These are phyloP conservation scores for Grosmannia penicillata DNA, from an alignment of 2,329 filamentous ascomycete genomes.

Conservation along the genomic window DNA sequence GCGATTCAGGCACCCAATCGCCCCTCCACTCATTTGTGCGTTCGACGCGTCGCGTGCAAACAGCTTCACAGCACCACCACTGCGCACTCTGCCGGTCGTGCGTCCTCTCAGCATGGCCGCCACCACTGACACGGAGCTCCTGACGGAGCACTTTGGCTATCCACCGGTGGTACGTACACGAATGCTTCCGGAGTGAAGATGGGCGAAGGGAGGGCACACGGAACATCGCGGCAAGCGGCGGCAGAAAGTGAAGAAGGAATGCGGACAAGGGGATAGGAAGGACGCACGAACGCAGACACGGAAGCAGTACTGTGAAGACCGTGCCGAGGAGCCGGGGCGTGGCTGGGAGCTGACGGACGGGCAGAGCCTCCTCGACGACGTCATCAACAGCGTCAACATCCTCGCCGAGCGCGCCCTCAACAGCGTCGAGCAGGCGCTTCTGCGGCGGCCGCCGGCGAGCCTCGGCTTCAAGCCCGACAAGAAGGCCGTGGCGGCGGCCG, in stretches of 20 bases:
- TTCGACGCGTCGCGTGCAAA: constrained; percentile 3
- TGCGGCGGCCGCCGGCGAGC: constrained; percentile 54
- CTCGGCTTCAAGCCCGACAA: constrained; percentile 60
- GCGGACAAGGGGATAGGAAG: not conserved
- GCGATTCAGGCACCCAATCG: constrained; percentile 1
- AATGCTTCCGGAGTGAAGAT: not conserved
- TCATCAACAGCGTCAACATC: constrained; percentile 93
- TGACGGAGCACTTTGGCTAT: constrained; percentile 93
- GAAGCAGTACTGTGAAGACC: too few relatives aligned
- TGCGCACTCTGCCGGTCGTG: not conserved
- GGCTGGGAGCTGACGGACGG: too few relatives aligned
- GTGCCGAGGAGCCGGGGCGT: too few relatives aligned
- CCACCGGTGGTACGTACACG: constrained; percentile 64
- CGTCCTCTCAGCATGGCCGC: constrained; percentile 12
- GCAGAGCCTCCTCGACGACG: constrained; percentile 88
- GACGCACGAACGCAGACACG: too few relatives aligned
- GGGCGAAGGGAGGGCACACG: not conserved
- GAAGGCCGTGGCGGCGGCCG: constrained; percentile 18
- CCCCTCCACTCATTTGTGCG: not conserved
- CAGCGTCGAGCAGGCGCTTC: constrained; percentile 70
- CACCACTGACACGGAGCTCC: constrained; percentile 45
- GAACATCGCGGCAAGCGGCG: too few relatives aligned
- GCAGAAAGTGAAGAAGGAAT: not conserved
- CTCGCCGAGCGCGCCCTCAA: constrained; percentile 81
- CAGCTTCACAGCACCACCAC: not conserved